phyloP scores from a whole-genome alignment of 306 rosid species.

The Casuarina cunninghamiana region DNA sequence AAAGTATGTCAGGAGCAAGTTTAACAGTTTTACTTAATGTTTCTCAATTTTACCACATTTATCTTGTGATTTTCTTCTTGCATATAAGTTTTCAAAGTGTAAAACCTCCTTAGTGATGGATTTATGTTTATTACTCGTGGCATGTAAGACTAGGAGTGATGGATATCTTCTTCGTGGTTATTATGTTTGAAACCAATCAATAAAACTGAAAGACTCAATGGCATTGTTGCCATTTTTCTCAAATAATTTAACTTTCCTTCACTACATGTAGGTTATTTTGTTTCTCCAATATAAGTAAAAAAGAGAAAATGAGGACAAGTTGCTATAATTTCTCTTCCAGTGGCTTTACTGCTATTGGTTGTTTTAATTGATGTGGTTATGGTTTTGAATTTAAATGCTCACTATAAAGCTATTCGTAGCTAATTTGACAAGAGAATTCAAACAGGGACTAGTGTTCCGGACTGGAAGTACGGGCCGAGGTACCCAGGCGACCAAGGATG shows the following conservation, averaged over 20 bases:
- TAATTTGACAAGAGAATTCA: conserved; percentile 53
- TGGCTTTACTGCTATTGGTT: neutral
- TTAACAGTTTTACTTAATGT: too few relatives aligned
- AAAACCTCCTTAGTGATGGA: neutral
- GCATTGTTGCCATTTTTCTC: neutral
- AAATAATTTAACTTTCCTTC: neutral
- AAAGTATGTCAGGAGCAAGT: too few relatives aligned
- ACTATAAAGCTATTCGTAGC: neutral
- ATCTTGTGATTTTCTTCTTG: too few relatives aligned
- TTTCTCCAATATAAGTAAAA: too few relatives aligned
- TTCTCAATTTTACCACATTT: too few relatives aligned
- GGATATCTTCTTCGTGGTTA: neutral
- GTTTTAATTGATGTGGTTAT: conserved; percentile 11
- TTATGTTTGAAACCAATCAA: neutral
- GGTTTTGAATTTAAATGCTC: conserved; percentile 10
- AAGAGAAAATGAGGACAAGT: neutral
- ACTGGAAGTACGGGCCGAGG: too few relatives aligned
- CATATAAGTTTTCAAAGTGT: too few relatives aligned
- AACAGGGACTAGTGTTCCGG: too few relatives aligned
- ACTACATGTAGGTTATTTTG: too few relatives aligned
- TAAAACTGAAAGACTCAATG: neutral
- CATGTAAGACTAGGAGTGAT: neutral
- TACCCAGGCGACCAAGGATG: too few relatives aligned
- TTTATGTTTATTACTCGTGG: neutral
- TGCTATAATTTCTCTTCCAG: neutral